A percentile compares a stretch with the other conserved stretches of the same genome.
These are phyloP conservation scores for Priceomyces carsonii DNA, from an alignment of 805 yeast species.

Conservation along the genomic window DNA sequence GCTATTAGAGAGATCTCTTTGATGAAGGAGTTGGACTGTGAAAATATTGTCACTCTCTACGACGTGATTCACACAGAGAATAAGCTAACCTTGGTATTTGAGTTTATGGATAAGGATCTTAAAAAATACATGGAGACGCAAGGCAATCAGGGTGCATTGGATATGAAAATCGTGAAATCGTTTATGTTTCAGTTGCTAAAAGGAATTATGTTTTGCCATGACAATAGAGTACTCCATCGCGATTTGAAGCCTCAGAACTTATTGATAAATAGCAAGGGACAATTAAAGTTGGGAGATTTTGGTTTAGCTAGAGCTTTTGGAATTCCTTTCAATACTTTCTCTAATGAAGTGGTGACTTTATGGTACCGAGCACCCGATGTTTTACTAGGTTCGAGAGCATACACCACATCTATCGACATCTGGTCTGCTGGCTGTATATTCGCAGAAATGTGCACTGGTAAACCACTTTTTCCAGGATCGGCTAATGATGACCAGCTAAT, in stretches of 20 bases:
- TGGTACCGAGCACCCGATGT: slow-evolving; percentile 99
- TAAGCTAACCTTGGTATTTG: slow-evolving; percentile 90
- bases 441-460: slow-evolving; percentile 98
- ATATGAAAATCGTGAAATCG: slow-evolving; percentile 72
- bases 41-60: slow-evolving; percentile 86
- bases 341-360: slow-evolving; percentile 95
- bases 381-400: slow-evolving; percentile 88
- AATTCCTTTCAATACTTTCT: slow-evolving; percentile 94
- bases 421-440: slow-evolving; percentile 99
- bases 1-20: slow-evolving; percentile 95
- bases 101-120: slow-evolving; percentile 88
- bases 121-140: slow-evolving; percentile 92
- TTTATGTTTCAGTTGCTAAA: slow-evolving; percentile 92
- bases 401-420: slow-evolving; percentile 94
- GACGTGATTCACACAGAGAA: slow-evolving; percentile 97
- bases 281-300: slow-evolving; percentile 91
- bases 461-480: slow-evolving; percentile 94
- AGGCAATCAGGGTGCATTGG: slow-evolving; percentile 74
- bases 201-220: slow-evolving; percentile 88
- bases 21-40: slow-evolving; percentile 92
- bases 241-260: slow-evolving; percentile 95
- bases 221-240: slow-evolving; percentile 78
- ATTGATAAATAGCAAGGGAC: slow-evolving; percentile 86
- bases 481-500: slow-evolving; percentile 94
- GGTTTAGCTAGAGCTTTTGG: slow-evolving; percentile 98